Conservation (phyloP, 225 moss, liverwort and hornwort species). For the Marchantia polymorpha region DNA sequence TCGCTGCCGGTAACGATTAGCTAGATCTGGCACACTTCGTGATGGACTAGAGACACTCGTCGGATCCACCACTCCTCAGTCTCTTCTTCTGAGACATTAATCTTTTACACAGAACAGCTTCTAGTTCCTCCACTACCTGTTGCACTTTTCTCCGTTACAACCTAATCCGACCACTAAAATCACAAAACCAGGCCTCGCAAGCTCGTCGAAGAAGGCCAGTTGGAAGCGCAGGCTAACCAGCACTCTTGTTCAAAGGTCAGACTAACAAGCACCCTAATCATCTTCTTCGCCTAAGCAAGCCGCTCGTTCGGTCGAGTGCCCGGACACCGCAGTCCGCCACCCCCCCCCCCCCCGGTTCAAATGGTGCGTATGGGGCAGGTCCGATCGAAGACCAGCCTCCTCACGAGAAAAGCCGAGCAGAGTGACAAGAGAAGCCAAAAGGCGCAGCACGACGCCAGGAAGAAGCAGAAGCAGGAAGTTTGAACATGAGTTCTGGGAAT, state of each 20-base stretch:
- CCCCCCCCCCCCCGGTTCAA: not conserved
- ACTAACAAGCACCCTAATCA: not conserved
- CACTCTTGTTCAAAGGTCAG: not conserved
- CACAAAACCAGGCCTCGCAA: not conserved
- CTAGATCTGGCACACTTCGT: no score
- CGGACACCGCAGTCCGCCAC: not conserved
- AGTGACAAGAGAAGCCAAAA: not conserved
- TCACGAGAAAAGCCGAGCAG: not conserved
- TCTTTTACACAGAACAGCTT: slow-evolving; percentile 34
- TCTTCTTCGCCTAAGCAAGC: not conserved
- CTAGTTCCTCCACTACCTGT: slow-evolving; percentile 33
- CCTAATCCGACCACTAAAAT: not conserved
- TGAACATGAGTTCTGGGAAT: not conserved
- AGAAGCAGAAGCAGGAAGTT: not conserved
- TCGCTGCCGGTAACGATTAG: no score
- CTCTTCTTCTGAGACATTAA: slow-evolving; percentile 67
- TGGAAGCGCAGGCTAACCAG: not conserved
- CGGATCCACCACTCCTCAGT: slow-evolving; percentile 51
- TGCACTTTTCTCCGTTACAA: not conserved
- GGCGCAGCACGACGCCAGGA: not conserved
- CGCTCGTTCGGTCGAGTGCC: not conserved
- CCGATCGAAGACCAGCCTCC: slow-evolving; percentile 5
- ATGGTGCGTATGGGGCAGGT: not conserved
- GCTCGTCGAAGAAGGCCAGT: not conserved
- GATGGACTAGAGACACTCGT: no score